Base-by-base conservation (phyloP, 345 rosid species). In the Hypericum perforatum region DNA sequence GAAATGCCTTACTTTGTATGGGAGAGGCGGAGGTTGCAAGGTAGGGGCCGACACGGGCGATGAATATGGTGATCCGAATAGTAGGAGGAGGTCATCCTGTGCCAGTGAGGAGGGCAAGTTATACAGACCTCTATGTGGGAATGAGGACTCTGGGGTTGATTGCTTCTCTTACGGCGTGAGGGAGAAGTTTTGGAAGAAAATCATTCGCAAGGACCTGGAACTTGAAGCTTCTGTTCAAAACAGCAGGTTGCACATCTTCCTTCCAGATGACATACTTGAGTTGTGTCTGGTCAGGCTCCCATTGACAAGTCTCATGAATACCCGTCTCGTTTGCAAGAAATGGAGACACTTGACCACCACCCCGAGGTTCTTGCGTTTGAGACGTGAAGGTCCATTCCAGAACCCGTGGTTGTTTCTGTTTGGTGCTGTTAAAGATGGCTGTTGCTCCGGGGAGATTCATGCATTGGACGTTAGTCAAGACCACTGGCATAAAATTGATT, bases 261-360 rank as follows among this genome's bases (percentile, higher is more conserved):
- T 92, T 43, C 98, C 96, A 0, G 95, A 88, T 53, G 98, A 92
- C 54, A 74, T 92, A 52, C 58, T 92, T 41, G 98, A 92, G 70
- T 67, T 92, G 88, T 92, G 96, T 47, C 82, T 92, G 78, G 70
- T 88, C 62, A 80, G 95, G 63, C 88, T 92, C 49, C 98, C 98
- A 6, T 54, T 92, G 66, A 76, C 77, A 43, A 78, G 86, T 56
- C 76, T 92, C 49, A 64, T 85, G 95, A 92, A 70, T 57, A 85
- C 96, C 6, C 94, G 91, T 12, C 95, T 85, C 37, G 98, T 92
- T 40, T 92, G 98, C 74, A 92, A 78, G 82, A 92, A 80, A 63
- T 92, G 98, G 98, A 73, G 83, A 60, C 60, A 59, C 70, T 71
- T 88, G 86, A 75, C 89, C 16, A 81, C 84, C 9, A 78, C 81